Evolutionary conservation across 164 flowering plant species (phyloP), one percentile per base, ranked within the genome.

Genomic region (Aristolochia fimbriata): DNA sequence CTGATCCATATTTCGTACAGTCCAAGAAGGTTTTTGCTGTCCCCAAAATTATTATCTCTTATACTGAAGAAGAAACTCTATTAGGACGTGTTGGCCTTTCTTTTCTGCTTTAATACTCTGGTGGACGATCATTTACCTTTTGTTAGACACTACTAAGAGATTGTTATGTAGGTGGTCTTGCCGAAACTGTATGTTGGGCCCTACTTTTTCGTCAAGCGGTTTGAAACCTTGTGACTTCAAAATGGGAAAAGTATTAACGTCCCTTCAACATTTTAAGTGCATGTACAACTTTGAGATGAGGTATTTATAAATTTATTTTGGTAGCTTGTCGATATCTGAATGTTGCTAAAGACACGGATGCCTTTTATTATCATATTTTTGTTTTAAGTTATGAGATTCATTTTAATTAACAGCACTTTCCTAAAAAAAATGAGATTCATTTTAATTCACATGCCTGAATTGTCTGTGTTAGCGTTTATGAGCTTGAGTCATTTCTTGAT

Each of bases 181-280:
- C 64, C 80, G 90, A 63, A 87, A 66, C 75, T 89, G 81, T 69
- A 20, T 61, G 7, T 17, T 85, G 57, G 62, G 86, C 67, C 74
- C 96, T 65, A 80, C 70, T 68, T 68, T 84, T 51, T 65, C 86
- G 53, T 79, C 96, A 58, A 85, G 79, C 63, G 80, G 79, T 64
- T 69, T 92, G 27, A 64, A 83, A 23, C 90, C 93, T 60, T 89
- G 96, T 80, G 97, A 92, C 76, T 87, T 92, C 62, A 92, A 87
- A 73, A 74, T 84, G 87, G 96, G 91, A 73, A 84, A 73, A 70
- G 78, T 87, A 47, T 68, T 92, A 59, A 72, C 62, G 58, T 76
- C 83, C 45, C 76, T 89, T 65, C 88, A 82, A 66, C 70, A 77
- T 25, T 89, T 81, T 70, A 86, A 69, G 74, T 86, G 90, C 73